Percentiles rank a stretch among this genome's conserved stretches.
These are phyloP conservation scores for Colletotrichum karsti DNA, from an alignment of 2,329 filamentous ascomycete genomes.

Conservation along the genomic window DNA sequence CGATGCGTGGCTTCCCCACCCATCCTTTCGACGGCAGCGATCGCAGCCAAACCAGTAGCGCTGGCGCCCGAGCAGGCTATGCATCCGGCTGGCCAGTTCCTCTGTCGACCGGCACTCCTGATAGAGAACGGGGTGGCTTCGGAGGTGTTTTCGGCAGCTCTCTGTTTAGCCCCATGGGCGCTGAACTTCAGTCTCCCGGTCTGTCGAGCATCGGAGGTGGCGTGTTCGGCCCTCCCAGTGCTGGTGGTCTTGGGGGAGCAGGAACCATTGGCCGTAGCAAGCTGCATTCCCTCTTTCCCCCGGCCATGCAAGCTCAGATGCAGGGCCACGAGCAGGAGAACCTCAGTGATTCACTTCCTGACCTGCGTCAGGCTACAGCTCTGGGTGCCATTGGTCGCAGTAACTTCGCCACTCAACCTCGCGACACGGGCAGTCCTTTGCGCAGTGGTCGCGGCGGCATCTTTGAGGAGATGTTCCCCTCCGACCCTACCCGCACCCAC, in stretches of 20 bases:
- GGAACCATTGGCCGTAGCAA: conserved; percentile 83
- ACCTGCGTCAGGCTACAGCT: conserved; percentile 68
- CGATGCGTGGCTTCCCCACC: conserved; percentile 59
- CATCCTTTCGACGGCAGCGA: conserved; percentile 77
- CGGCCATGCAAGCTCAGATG: conserved; percentile 92
- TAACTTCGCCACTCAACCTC: conserved; percentile 60
- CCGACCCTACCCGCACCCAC: conserved; percentile 41
- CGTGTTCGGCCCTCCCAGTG: conserved; percentile 73
- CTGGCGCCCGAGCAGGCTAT: conserved; percentile 76
- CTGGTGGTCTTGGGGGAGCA: conserved; percentile 61
- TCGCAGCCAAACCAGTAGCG: conserved; percentile 91
- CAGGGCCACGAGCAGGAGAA: conserved; percentile 73
- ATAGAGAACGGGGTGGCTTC: conserved; percentile 67
- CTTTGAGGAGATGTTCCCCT: conserved; percentile 64
- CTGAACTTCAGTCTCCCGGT: conserved; percentile 79
- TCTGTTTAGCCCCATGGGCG: conserved; percentile 76
- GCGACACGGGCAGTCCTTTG: conserved; percentile 69
- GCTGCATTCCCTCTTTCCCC: conserved; percentile 86
- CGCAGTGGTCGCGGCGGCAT: conserved; percentile 57
- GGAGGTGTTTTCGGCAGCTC: conserved; percentile 77
- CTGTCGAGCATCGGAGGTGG: conserved; percentile 69
- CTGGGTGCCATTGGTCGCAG: conserved; percentile 74
- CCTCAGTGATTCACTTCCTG: conserved; percentile 64
- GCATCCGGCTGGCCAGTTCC: conserved; percentile 69
- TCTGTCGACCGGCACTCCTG: conserved; percentile 72